Percentiles rank a stretch among this genome's conserved stretches.
phyloP scores from a whole-genome alignment of 768 basidiomycete genomes.

The Mycena latifolia region DNA sequence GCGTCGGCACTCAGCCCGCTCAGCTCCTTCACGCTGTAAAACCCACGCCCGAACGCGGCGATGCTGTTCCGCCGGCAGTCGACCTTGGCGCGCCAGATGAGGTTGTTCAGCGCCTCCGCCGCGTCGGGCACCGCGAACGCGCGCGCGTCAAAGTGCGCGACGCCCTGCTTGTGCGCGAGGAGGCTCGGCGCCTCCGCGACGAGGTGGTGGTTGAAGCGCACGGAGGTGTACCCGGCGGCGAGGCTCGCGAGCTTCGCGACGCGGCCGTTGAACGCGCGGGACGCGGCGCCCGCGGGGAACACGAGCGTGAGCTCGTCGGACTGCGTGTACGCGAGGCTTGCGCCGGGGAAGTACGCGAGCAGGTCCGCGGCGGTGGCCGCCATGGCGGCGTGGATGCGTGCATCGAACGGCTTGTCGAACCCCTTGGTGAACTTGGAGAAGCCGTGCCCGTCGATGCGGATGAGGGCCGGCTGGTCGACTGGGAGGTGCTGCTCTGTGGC shows the following conservation, averaged over 20 bases:
- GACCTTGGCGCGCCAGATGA: constrained; percentile 34
- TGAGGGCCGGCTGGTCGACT: constrained; percentile 24
- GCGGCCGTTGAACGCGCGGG: constrained; percentile 31
- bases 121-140: constrained; percentile 23
- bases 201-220: constrained; percentile 35
- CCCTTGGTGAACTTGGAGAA: constrained; percentile 34
- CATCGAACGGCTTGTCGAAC: constrained; percentile 35
- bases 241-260: constrained; percentile 29
- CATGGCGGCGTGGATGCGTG: constrained; percentile 32
- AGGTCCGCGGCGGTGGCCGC: constrained; percentile 25
- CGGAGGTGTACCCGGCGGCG: constrained; percentile 27
- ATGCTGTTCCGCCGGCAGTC: constrained; percentile 34
- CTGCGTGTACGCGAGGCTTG: constrained; percentile 33
- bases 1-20: constrained; percentile 21
- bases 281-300: constrained; percentile 11
- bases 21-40: constrained; percentile 29
- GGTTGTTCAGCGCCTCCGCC: constrained; percentile 31
- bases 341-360: constrained; percentile 28
- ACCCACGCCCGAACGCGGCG: constrained; percentile 26
- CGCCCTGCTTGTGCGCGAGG: constrained; percentile 20
- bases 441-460: constrained; percentile 33
- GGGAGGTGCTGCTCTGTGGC: constrained; percentile 26
- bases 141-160: constrained; percentile 35
- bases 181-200: neutral
- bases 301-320: constrained; percentile 36